Percentiles rank a stretch among this genome's conserved stretches.
phyloP scores from a whole-genome alignment of 371 early-diverging fungal genomes.

The Zopfochytrium polystomum region DNA sequence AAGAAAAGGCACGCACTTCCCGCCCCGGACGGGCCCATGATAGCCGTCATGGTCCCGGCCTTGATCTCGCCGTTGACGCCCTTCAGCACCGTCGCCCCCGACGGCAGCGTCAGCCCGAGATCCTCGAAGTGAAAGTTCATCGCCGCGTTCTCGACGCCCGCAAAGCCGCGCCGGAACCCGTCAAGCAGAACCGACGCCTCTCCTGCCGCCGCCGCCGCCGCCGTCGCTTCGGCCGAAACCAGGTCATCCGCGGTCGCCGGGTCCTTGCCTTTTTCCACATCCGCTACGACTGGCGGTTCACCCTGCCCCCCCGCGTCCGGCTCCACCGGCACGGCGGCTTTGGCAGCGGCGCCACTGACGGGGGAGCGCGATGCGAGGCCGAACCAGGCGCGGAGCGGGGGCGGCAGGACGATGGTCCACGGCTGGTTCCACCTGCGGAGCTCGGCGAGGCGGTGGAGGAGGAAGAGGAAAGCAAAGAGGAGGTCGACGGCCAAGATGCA shows the following conservation, averaged over 20 bases:
- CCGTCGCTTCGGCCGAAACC: too few species aligned
- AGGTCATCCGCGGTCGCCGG: constrained; percentile 8
- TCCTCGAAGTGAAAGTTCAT: constrained; percentile 35
- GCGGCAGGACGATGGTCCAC: background rate
- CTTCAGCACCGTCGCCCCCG: constrained; percentile 56
- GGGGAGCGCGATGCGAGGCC: constrained; percentile 5
- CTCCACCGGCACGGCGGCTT: constrained; percentile 2
- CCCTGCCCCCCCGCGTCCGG: constrained; percentile 2
- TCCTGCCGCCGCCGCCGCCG: too few species aligned
- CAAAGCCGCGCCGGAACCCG: constrained; percentile 17
- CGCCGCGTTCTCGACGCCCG: constrained; percentile 12
- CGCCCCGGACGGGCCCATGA: constrained; percentile 82
- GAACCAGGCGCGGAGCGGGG: background rate
- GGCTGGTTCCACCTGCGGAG: too few species aligned
- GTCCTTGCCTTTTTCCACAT: constrained; percentile 1
- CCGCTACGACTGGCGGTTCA: background rate
- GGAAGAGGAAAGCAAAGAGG: constrained; percentile 13
- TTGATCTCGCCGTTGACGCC: constrained; percentile 54
- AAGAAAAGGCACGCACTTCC: constrained; percentile 48
- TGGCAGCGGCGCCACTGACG: background rate
- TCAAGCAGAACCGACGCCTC: too few species aligned
- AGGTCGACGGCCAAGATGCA: constrained; percentile 22
- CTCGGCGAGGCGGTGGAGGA: constrained; percentile 21
- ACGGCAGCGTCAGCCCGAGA: constrained; percentile 51
- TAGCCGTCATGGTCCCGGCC: constrained; percentile 63